Evolutionary conservation across 2,329 filamentous ascomycete species (phyloP).

Genomic region (Cytospora leucostoma): DNA sequence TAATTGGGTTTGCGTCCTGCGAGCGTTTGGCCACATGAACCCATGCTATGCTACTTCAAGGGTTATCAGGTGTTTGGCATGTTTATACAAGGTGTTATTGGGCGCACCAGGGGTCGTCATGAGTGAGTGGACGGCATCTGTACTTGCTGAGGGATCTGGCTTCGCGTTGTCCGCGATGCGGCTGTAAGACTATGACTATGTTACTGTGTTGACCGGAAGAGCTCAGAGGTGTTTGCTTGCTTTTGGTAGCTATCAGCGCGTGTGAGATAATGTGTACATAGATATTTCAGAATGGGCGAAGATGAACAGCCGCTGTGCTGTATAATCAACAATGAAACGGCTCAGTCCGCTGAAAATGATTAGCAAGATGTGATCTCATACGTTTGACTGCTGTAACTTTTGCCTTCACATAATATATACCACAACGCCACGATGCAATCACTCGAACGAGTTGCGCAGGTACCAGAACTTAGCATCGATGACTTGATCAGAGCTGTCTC

Average conservation of each 20-base stretch:
- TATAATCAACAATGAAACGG: slow-evolving; percentile 14
- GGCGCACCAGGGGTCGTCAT: slow-evolving; percentile 12
- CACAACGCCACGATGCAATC: neutral
- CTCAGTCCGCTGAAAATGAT: neutral
- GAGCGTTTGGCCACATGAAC: slow-evolving; percentile 8
- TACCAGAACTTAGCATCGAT: no score
- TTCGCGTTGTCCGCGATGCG: neutral
- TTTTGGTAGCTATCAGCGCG: neutral
- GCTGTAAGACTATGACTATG: neutral
- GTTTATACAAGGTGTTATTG: slow-evolving; percentile 7
- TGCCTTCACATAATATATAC: neutral
- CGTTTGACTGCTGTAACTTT: neutral
- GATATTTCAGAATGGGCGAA: slow-evolving; percentile 3
- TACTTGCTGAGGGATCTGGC: neutral
- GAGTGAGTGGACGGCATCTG: neutral
- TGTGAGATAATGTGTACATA: slow-evolving; percentile 17
- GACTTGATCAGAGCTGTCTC: neutral
- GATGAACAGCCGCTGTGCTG: slow-evolving; percentile 2
- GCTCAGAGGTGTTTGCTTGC: slow-evolving; percentile 12
- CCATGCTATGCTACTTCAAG: neutral
- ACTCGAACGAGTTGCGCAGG: neutral
- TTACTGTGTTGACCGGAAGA: slow-evolving; percentile 11
- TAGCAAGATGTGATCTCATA: neutral
- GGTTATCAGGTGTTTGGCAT: slow-evolving; percentile 18
- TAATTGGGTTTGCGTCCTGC: slow-evolving; percentile 1